Evolutionary conservation across 257 asterid species (phyloP), one percentile per base, ranked within the genome.

Genomic region (Oldenlandia corymbosa): DNA sequence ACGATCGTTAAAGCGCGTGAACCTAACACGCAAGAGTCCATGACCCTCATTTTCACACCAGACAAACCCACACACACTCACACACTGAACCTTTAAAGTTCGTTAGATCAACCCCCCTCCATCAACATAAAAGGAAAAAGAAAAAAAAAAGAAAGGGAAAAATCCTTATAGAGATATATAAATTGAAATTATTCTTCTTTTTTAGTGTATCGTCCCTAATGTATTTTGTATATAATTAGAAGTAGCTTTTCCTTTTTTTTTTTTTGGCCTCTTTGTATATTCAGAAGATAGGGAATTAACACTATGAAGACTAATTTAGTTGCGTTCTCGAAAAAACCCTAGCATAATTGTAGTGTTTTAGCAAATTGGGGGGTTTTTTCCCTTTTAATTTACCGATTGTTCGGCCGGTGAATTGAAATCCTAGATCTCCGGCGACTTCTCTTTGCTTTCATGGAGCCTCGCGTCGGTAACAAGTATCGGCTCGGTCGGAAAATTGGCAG

Each of bases 401-500:
- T 13, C 32, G 27, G 6, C 3, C 21, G 43, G 24, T 48, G 41
- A 30, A 68, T 50, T 36, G 46, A 21, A 60, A 27, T 66, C 53
- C 67, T 60, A 60, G 73, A 68, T 68, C 68, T 43, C 50, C 59
- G 48, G 61, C 39, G 55, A 34, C 48, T 10, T 39, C 30, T n/a
- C n/a, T n/a, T n/a, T n/a, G n/a, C n/a, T 58, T 47, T 21, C 32
- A 79, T 79, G 84, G 84, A 79, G 76, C 75, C 81, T 39, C 84
- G 81, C 31, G 79, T 79, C 20, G 81, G 76, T 27, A 72, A 37
- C 45, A 75, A 75, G 81, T 79, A 41, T 59, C 79, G 81, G 49
- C 78, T 79, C 20, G 84, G 84, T 45, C 76, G 79, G 47, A 79
- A 79, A 72, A 75, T 79, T 60, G 84, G 84, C 58, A 79, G 84